Base-by-base conservation (phyloP, 2,329 filamentous ascomycete genomes). In the Thielaviopsis punctulata region DNA sequence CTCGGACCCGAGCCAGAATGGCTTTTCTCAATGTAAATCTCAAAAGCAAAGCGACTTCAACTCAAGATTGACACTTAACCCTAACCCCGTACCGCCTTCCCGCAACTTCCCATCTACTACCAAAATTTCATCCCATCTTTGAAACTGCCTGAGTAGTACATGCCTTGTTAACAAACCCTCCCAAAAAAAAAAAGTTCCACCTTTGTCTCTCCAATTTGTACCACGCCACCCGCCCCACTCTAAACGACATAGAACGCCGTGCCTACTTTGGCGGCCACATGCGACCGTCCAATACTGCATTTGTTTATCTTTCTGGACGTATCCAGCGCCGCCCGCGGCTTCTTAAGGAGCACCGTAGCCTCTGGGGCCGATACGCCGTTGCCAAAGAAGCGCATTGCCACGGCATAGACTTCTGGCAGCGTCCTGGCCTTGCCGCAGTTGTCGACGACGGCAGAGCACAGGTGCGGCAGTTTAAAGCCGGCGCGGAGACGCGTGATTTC, bases 371-470 rank as follows among this genome's bases (percentile, higher is more conserved):
- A 33, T n/a, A n/a, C 39, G 19, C 49, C 49, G 27, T 46, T 19
- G 15, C 9, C 30, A 9, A 12, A 12, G 30, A 33, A 33, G 9
- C 30, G 30, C 23, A 51, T 30, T 7, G 27, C 41, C n/a, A 36
- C 23, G 23, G 22, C 33, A 24, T 46, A 25, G 1, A 46, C 21
- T 22, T 24, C 24, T 19, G 13, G 22, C 30, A 33, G 15, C 30
- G 30, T 12, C 12, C 12, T 22, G 18, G 22, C 44, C 8, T 24
- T 46, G 19, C 23, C 13, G n/a, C 25, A 5, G 10, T 24, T 39
- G 25, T 51, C 25, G 7, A 51, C 43, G 7, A 51, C 23, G 6
- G 45, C 49, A 5, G 49, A 51, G 24, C 41, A 46, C 18, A 51
- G 49, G 24, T 45, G 36, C 2, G 49, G 49, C 23, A 51, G 24